These are phyloP conservation scores for Phascolomyces articulosus DNA, from an alignment of 371 early-diverging fungal species.

Conservation along the genomic window DNA sequence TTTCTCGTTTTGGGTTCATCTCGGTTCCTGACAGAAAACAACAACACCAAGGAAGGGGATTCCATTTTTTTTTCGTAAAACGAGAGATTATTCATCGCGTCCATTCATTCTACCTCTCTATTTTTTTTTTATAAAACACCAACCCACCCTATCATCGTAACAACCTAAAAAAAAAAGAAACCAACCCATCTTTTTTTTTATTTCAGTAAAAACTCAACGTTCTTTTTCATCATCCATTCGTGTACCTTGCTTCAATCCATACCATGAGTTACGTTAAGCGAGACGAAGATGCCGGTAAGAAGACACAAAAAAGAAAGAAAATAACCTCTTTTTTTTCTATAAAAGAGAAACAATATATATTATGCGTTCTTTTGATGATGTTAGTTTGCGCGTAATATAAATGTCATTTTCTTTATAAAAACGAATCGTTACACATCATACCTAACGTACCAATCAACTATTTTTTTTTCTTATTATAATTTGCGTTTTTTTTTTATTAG, in stretches of 20 bases:
- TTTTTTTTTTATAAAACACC: too few species aligned
- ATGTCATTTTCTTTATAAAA: too few species aligned
- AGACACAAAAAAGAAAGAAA: neutral
- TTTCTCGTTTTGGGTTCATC: neutral
- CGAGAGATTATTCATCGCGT: neutral
- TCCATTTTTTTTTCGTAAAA: neutral
- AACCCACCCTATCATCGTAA: too few species aligned
- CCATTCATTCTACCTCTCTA: neutral
- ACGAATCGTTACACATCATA: too few species aligned
- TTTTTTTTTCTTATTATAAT: too few species aligned
- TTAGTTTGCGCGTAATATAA: too few species aligned
- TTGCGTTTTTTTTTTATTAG: neutral
- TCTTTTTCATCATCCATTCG: slow-evolving; percentile 1
- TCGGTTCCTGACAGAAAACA: slow-evolving; percentile 2
- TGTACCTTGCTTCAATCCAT: neutral
- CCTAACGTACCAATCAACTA: too few species aligned
- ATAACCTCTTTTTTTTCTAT: neutral
- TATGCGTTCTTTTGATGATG: too few species aligned
- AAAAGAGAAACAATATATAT: too few species aligned
- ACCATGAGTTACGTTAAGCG: slow-evolving; percentile 64
- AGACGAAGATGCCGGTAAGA: slow-evolving; percentile 49
- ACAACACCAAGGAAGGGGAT: neutral
- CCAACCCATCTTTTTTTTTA: neutral
- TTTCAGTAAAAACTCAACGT: too few species aligned
- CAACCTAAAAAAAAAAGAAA: too few species aligned